A percentile compares a stretch with the other conserved stretches of the same genome.
Conservation (phyloP, 2,329 filamentous ascomycete species). For the Lachnellula suecica region DNA sequence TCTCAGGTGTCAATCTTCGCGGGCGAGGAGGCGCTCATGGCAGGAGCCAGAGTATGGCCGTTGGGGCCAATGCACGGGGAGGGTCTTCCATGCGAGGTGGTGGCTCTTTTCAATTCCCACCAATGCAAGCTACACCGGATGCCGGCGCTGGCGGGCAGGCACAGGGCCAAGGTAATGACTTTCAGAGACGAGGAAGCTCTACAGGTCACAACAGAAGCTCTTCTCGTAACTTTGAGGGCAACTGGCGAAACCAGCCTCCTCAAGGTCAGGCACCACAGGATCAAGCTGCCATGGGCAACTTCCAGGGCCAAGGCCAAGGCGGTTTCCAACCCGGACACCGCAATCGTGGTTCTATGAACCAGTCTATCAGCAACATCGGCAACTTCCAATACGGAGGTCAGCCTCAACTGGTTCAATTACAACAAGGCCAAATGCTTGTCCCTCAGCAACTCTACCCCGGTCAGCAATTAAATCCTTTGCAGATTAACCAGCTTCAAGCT, state of each 20-base stretch:
- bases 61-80: conserved; percentile 68
- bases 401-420: conserved; percentile 83
- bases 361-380: conserved; percentile 80
- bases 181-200: conserved; percentile 69
- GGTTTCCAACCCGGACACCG: conserved; percentile 93
- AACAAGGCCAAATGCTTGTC: conserved; percentile 81
- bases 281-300: conserved; percentile 58
- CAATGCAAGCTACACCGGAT: conserved; percentile 50
- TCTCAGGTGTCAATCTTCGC: conserved; percentile 33
- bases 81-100: conserved; percentile 59
- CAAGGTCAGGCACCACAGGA: conserved; percentile 46
- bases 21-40: conserved; percentile 62
- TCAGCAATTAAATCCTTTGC: conserved; percentile 85
- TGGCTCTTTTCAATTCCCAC: conserved; percentile 70
- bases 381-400: conserved; percentile 88
- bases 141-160: conserved; percentile 41
- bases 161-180: conserved; percentile 49
- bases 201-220: conserved; percentile 74
- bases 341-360: conserved; percentile 78
- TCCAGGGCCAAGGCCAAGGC: conserved; percentile 70
- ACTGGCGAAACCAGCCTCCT: conserved; percentile 83
- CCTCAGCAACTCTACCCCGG: conserved; percentile 74
- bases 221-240: conserved; percentile 95
- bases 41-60: conserved; percentile 90
- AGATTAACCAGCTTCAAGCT: conserved; percentile 87